These are phyloP conservation scores for Candida andamanensis DNA, from an alignment of 805 yeast genomes.

Conservation along the genomic window DNA sequence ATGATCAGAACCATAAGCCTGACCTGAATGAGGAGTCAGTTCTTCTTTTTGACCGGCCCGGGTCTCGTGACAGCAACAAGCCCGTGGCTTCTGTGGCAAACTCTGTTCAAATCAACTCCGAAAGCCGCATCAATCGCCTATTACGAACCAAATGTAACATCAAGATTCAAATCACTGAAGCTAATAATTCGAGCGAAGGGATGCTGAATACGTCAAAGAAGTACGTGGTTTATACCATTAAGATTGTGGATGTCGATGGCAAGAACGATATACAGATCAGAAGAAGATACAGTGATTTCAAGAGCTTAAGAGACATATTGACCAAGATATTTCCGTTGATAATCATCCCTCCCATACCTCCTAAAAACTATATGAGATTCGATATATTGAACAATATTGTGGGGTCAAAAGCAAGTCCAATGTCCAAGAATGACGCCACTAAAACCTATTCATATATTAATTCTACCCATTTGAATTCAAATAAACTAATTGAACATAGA, in stretches of 20 bases:
- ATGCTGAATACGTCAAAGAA: conserved; percentile 51
- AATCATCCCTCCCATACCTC: conserved; percentile 90
- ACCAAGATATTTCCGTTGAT: conserved; percentile 71
- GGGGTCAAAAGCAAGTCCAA: conserved; percentile 10
- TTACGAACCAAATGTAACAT: conserved; percentile 24
- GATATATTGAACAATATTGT: conserved; percentile 31
- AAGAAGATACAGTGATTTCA: conserved; percentile 85
- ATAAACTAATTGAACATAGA: conserved; percentile 44
- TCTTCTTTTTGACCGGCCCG: neutral
- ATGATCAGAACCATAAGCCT: neutral
- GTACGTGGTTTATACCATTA: conserved; percentile 79
- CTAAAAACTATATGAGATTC: conserved; percentile 37
- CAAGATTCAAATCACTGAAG: conserved; percentile 57
- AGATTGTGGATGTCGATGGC: conserved; percentile 41
- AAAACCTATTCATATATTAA: conserved; percentile 29
- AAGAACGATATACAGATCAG: conserved; percentile 60
- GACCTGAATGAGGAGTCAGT: conserved; percentile 1
- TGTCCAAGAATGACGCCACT: conserved; percentile 2
- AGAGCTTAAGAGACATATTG: conserved; percentile 67
- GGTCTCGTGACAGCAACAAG: conserved; percentile 5
- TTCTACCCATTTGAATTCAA: conserved; percentile 35
- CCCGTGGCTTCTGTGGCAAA: conserved; percentile 14
- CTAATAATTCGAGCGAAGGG: conserved; percentile 82
- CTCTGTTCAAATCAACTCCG: conserved; percentile 25
- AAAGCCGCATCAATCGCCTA: conserved; percentile 33